phyloP scores from a whole-genome alignment of 257 asterid genomes.

The Petrea volubilis region DNA sequence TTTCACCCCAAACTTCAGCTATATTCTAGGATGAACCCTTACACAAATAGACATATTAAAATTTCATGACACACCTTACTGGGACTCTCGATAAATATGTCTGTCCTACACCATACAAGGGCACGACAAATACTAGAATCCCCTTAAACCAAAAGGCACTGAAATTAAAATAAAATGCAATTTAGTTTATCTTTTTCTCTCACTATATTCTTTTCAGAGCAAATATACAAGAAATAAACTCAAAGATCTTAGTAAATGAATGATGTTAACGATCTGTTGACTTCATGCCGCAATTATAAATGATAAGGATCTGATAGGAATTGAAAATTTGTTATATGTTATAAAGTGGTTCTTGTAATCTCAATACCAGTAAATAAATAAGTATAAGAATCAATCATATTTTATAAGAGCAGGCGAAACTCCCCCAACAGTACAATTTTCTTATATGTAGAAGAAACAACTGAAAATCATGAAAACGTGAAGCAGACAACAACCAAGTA shows the following conservation, averaged over 20 bases:
- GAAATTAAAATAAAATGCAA: not conserved
- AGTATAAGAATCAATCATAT: no score
- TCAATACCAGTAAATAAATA: no score
- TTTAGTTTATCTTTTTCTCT: not conserved
- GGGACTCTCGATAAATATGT: not conserved
- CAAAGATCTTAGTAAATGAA: constrained; percentile 6
- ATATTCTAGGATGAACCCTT: constrained; percentile 2
- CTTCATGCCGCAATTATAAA: not conserved
- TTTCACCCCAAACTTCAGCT: constrained; percentile 1
- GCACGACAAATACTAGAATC: constrained; percentile 7
- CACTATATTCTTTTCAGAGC: no score
- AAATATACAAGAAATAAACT: no score
- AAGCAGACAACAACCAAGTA: constrained; percentile 70
- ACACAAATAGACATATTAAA: not conserved
- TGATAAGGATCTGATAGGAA: not conserved
- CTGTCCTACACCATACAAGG: not conserved
- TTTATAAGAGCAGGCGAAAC: no score
- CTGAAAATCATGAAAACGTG: constrained; percentile 9
- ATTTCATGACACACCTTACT: constrained; percentile 5
- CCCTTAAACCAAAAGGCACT: not conserved
- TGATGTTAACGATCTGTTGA: not conserved
- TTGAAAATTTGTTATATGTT: no score
- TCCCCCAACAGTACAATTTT: not conserved
- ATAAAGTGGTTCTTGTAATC: no score
- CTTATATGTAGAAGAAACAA: constrained; percentile 8